Conservation (phyloP, 2,329 filamentous ascomycete genomes). For the Cercospora sesami region DNA sequence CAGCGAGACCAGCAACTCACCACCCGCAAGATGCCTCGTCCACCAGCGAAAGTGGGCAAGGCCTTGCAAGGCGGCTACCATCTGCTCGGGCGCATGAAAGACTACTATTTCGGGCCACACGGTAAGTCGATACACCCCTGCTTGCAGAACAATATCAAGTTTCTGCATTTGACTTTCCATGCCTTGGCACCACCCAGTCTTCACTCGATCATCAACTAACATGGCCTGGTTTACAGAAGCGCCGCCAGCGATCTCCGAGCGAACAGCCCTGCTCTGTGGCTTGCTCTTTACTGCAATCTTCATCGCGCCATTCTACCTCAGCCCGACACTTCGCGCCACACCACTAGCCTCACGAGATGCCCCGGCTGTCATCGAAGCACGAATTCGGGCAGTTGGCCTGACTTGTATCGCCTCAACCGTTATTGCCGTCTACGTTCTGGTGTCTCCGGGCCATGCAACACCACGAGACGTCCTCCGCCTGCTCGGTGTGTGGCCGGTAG, state of each 20-base stretch:
- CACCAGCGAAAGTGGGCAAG: constrained; percentile 17
- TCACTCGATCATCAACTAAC: constrained; percentile 1
- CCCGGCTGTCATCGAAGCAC: constrained; percentile 82
- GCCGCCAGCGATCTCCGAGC: constrained; percentile 29
- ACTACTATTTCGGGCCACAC: constrained; percentile 22
- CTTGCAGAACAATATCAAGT: constrained; percentile 13
- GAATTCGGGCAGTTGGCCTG: constrained; percentile 75
- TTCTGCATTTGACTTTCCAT: constrained; percentile 4
- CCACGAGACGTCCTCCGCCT: constrained; percentile 61
- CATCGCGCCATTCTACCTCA: constrained; percentile 87
- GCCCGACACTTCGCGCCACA: constrained; percentile 74
- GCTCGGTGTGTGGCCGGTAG: constrained; percentile 79
- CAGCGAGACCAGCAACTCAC: neutral
- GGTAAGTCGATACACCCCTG: constrained; percentile 11
- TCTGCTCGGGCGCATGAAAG: constrained; percentile 19
- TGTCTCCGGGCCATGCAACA: constrained; percentile 53
- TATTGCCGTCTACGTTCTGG: constrained; percentile 67
- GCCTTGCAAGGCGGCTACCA: constrained; percentile 18
- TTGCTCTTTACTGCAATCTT: constrained; percentile 83
- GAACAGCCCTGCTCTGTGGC: constrained; percentile 36
- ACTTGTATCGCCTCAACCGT: constrained; percentile 70
- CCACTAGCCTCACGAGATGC: constrained; percentile 78
- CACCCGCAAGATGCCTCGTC: constrained; percentile 9
- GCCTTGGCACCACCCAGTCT: constrained; percentile 1
- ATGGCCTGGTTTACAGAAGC: constrained; percentile 19